Evolutionary conservation across 345 rosid genomes (phyloP).

Genomic region (Isatis tinctoria): DNA sequence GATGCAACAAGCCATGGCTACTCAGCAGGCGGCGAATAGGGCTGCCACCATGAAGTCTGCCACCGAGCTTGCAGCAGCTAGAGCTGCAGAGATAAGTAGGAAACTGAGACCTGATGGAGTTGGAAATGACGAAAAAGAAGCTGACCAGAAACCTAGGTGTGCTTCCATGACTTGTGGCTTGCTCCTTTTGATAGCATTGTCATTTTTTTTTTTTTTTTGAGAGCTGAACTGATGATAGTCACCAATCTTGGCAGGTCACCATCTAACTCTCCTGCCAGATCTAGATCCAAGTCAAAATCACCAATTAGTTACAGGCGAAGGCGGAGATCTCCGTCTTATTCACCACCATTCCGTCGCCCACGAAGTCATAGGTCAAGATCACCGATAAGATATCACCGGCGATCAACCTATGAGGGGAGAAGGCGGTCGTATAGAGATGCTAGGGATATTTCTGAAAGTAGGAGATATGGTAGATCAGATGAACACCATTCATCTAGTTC

Average conservation of each 20-base stretch:
- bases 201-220: not conserved
- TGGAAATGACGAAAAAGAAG: conserved; percentile 56
- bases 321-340: conserved; percentile 64
- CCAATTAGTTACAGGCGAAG: conserved; percentile 62
- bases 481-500: conserved; percentile 52
- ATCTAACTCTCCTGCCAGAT: conserved; percentile 56
- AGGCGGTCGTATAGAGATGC: conserved; percentile 52
- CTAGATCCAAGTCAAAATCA: conserved; percentile 73
- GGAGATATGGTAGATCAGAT: conserved; percentile 58
- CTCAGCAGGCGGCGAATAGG: conserved; percentile 95
- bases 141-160: conserved; percentile 61
- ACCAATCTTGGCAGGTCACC: conserved; percentile 55
- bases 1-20: conserved; percentile 93
- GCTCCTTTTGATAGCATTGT: not conserved
- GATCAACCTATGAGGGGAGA: conserved; percentile 57
- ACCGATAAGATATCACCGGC: conserved; percentile 51
- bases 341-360: conserved; percentile 54
- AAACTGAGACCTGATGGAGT: conserved; percentile 84
- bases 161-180: not conserved
- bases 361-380: conserved; percentile 71
- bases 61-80: conserved; percentile 92
- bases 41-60: conserved; percentile 99
- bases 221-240: not conserved
- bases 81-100: conserved; percentile 95
- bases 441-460: conserved; percentile 45